Percentiles rank a stretch among this genome's conserved stretches.
These are phyloP conservation scores for Gaeumannomyces sp. DNA, from an alignment of 2,329 filamentous ascomycete species.

Conservation along the genomic window DNA sequence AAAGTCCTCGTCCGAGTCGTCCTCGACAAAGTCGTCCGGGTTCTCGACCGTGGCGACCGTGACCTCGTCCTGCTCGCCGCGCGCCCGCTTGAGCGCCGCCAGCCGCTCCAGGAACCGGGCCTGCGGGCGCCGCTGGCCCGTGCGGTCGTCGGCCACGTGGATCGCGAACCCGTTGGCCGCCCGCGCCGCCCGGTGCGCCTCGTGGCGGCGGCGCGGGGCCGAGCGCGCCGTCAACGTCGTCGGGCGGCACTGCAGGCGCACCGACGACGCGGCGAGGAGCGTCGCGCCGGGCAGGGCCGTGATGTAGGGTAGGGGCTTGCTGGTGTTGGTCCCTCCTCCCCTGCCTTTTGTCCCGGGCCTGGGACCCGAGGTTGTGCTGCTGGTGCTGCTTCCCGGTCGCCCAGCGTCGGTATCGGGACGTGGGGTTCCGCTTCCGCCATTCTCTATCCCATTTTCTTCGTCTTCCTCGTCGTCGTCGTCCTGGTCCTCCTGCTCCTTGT, in stretches of 20 bases:
- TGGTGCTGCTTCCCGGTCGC: conserved; percentile 15
- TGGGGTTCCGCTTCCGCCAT: neutral
- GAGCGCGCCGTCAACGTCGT: conserved; percentile 7
- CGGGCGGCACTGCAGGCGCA: conserved; percentile 15
- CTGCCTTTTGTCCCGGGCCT: neutral
- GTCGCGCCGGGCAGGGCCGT: conserved; percentile 3
- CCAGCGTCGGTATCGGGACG: neutral
- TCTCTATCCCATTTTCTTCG: conserved; percentile 20
- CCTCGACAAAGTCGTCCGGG: conserved; percentile 10
- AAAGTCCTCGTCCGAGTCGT: conserved; percentile 11
- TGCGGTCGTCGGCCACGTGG: conserved; percentile 14
- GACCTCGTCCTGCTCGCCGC: conserved; percentile 18
- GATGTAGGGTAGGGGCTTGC: conserved; percentile 5
- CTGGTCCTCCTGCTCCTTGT: conserved; percentile 22
- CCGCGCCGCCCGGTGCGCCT: conserved; percentile 1
- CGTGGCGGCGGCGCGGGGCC: conserved; percentile 11
- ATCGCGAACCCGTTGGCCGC: conserved; percentile 15
- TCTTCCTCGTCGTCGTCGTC: conserved; percentile 15
- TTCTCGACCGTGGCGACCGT: conserved; percentile 19
- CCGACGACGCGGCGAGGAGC: conserved; percentile 23
- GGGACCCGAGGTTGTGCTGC: neutral
- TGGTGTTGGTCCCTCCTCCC: neutral
- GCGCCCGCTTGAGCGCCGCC: conserved; percentile 18
- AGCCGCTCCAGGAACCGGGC: conserved; percentile 18
- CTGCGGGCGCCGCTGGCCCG: conserved; percentile 15